Evolutionary conservation across 306 rosid species (phyloP).

Genomic region (Geum urbanum): DNA sequence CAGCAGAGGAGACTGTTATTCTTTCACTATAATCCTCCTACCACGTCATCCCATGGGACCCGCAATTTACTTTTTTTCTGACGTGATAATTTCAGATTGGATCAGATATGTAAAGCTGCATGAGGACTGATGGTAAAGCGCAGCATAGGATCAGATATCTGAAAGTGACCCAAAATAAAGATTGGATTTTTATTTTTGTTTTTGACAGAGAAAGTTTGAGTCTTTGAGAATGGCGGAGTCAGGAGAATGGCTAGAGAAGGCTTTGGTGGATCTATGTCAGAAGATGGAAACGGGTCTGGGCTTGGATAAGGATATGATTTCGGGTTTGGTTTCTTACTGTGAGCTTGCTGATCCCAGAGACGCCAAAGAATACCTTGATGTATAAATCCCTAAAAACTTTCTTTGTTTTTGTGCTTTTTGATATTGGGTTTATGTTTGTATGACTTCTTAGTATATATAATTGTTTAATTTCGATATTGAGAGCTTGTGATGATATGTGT

Average conservation of each 20-base stretch:
- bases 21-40: not conserved
- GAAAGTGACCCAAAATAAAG: not conserved
- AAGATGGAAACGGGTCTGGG: slow-evolving; percentile 72
- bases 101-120: not conserved
- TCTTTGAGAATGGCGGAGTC: slow-evolving; percentile 44
- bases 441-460: not conserved
- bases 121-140: not conserved
- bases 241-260: slow-evolving; percentile 84
- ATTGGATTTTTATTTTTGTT: not conserved
- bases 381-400: slow-evolving; percentile 21
- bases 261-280: slow-evolving; percentile 65
- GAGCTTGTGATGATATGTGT: not conserved
- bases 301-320: slow-evolving; percentile 70
- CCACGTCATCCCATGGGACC: slow-evolving; percentile 16
- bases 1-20: not conserved
- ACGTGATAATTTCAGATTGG: too few relatives aligned
- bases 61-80: not conserved
- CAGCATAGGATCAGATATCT: not conserved
- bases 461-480: not conserved
- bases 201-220: not conserved
- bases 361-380: slow-evolving; percentile 92
- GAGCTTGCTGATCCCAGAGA: slow-evolving; percentile 80
- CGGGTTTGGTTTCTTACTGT: slow-evolving; percentile 87
- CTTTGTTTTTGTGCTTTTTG: not conserved
- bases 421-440: slow-evolving; percentile 4